Percentiles rank a stretch among this genome's conserved stretches.
Conservation (phyloP, 306 rosid species). For the Trifolium pratense region DNA sequence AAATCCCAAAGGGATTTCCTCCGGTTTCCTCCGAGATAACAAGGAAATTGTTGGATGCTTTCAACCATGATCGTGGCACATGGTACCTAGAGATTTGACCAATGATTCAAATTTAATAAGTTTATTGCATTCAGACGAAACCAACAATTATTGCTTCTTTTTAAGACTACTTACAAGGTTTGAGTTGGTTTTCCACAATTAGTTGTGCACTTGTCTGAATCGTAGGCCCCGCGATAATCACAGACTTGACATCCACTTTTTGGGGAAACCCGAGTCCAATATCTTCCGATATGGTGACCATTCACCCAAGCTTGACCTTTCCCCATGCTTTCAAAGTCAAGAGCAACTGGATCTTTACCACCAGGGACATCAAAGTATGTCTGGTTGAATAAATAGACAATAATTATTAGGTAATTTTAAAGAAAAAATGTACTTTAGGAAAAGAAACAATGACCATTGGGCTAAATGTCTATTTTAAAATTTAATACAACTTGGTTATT, state of each 20-base stretch:
- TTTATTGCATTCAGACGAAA: conserved; percentile 22
- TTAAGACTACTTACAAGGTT: conserved; percentile 60
- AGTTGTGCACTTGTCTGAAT: conserved; percentile 72
- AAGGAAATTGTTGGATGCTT: conserved; percentile 67
- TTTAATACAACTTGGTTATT: background rate
- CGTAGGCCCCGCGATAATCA: conserved; percentile 84
- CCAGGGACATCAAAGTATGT: conserved; percentile 78
- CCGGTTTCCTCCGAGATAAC: conserved; percentile 89
- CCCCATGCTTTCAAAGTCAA: conserved; percentile 94
- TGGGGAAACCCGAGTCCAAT: conserved; percentile 85
- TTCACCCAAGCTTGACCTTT: conserved; percentile 99
- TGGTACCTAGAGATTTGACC: conserved; percentile 77
- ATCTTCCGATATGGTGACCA: conserved; percentile 95
- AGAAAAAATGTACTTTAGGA: background rate
- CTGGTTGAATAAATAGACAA: conserved; percentile 51
- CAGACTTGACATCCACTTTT: conserved; percentile 76
- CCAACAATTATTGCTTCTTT: conserved; percentile 21
- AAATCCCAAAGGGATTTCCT: conserved; percentile 79
- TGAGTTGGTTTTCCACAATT: conserved; percentile 96
- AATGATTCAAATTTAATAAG: conserved; percentile 14
- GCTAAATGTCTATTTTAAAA: background rate
- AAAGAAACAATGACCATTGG: conserved; percentile 27
- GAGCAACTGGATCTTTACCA: conserved; percentile 82
- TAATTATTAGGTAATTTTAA: conserved; percentile 14
- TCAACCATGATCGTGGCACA: conserved; percentile 87